A percentile compares a stretch with the other conserved stretches of the same genome.
Conservation (phyloP, 148 eudicot species). For the Camellia granthamiana region DNA sequence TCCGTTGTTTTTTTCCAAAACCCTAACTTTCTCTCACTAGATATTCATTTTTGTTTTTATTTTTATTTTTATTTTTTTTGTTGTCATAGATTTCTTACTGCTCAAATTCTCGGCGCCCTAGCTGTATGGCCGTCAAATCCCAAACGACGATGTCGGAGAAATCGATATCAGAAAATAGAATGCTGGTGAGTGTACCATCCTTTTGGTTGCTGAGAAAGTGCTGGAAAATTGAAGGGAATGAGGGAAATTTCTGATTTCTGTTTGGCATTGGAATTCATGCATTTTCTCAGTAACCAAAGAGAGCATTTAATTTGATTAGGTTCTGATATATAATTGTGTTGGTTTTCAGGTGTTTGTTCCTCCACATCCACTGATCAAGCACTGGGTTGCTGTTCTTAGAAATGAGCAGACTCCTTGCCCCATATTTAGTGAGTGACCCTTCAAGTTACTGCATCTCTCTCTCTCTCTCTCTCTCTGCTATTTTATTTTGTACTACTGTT, state of each 20-base stretch:
- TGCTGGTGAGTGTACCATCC: constrained; percentile 57
- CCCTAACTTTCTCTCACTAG: constrained; percentile 8
- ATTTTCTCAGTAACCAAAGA: neutral
- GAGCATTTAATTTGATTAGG: neutral
- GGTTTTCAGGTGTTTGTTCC: constrained; percentile 83
- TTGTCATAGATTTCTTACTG: constrained; percentile 22
- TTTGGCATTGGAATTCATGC: constrained; percentile 1
- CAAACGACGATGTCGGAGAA: constrained; percentile 34
- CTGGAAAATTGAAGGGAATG: neutral
- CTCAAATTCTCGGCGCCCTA: constrained; percentile 17
- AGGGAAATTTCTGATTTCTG: too few relatives aligned
- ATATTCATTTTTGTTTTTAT: too few relatives aligned
- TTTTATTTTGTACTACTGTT: neutral
- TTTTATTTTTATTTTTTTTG: neutral
- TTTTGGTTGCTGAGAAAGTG: constrained; percentile 13
- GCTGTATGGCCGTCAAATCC: constrained; percentile 31
- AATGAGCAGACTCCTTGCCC: constrained; percentile 91
- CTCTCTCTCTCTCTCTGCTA: neutral
- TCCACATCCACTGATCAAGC: constrained; percentile 95
- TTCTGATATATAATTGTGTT: constrained; percentile 6
- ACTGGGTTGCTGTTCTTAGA: constrained; percentile 94
- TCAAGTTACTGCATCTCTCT: neutral
- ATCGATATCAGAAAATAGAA: constrained; percentile 46
- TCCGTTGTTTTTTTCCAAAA: neutral
- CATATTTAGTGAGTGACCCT: constrained; percentile 62